Percentiles rank a stretch among this genome's conserved stretches.
Evolutionary conservation across 345 rosid species (phyloP).

Genomic region (Eutrema yunnanense): DNA sequence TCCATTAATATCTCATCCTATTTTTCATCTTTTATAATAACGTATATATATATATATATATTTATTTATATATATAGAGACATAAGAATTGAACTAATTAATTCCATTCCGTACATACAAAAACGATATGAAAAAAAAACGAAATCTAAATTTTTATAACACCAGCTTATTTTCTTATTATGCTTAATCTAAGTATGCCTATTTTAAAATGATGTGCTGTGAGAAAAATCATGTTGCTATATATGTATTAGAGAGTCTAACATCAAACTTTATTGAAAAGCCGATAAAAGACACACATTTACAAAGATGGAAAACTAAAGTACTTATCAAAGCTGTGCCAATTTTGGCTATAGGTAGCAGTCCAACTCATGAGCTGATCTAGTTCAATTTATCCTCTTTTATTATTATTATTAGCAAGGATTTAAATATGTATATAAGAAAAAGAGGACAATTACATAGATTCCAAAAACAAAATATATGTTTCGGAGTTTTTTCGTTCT

Average conservation of each 20-base stretch:
- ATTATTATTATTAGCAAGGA: background rate
- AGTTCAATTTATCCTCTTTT: background rate
- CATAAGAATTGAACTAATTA: background rate
- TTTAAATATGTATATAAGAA: background rate
- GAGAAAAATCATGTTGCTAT: constrained; percentile 7
- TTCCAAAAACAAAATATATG: background rate
- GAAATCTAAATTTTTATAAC: background rate
- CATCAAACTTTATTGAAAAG: constrained; percentile 31
- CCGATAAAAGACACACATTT: constrained; percentile 19
- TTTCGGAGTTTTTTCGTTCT: too few relatives aligned
- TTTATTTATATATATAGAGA: background rate
- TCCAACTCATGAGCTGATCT: constrained; percentile 23
- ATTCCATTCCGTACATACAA: background rate
- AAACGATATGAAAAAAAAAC: background rate
- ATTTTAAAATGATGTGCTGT: constrained; percentile 1
- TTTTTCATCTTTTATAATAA: background rate
- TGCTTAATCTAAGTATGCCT: constrained; percentile 6
- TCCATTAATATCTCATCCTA: constrained; percentile 22
- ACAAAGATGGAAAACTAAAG: constrained; percentile 15
- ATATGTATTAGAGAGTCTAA: constrained; percentile 27
- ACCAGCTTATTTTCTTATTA: background rate
- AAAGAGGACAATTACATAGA: background rate
- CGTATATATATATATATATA: background rate
- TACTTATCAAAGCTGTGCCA: constrained; percentile 24
- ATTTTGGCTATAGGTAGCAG: constrained; percentile 28